Base-by-base conservation (phyloP, 1,139 yeast genomes). In the Yamadazyma jaroonii region DNA sequence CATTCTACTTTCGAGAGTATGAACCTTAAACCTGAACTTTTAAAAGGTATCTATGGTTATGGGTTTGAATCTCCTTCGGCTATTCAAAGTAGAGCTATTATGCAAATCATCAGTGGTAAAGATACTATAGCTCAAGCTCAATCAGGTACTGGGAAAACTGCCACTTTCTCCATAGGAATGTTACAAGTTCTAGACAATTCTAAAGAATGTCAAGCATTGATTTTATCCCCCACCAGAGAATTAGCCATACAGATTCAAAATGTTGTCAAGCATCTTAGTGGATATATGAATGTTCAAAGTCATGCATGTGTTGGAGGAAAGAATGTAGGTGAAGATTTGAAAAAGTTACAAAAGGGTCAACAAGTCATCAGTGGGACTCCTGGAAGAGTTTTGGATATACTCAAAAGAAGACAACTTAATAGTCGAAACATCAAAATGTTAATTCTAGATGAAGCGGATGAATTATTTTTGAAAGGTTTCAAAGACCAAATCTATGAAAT, bases 81-180 rank as follows among this genome's bases (percentile, higher is more conserved):
- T 6, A 92, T 92, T 61, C 98, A 92, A 62, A 86, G 95, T 31
- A 72, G 97, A 50, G 98, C 97, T 25, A 92, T 92, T 40, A 77
- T 85, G 65, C 97, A 90, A 56, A 89, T 90, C 45, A 88, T 90
- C 38, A 77, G 83, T 37, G 97, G 97, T 4, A 77, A 83, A 52
- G 98, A 92, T 59, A 86, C 92, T 2, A 87, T 92, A 43, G 97
- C 97, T 15, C 98, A 92, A 62, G 97, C 97, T 9, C 98, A 92
- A 59, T 87, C 96, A 4, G 98, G 98, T 45, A 92, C 98, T 1
- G 98, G 98, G 55, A 92, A 92, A 61, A 92, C 98, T 0, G 98
- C 97, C 14, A 92, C 98, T 0, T 92, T 92, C 59, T 77, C 96
- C 11, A 88, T 92, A 40, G 96, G 96, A 9, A 84, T 87, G 83